These are phyloP conservation scores for Austropuccinia psidii DNA, from an alignment of 1,284 basidiomycete species.

Conservation along the genomic window DNA sequence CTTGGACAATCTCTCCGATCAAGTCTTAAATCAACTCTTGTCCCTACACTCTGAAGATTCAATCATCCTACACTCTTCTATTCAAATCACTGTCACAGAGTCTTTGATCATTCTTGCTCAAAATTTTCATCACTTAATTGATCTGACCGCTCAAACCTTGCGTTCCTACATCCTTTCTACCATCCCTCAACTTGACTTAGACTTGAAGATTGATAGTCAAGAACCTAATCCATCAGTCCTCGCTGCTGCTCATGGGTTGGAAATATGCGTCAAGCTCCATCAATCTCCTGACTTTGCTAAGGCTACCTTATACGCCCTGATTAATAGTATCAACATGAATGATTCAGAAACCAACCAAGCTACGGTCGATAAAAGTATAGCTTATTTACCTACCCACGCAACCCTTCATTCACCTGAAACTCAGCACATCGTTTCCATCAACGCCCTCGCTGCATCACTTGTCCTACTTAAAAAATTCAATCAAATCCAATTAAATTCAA, in stretches of 20 bases:
- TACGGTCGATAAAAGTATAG: neutral
- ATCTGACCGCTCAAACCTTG: conserved; percentile 8
- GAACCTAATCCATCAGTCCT: conserved; percentile 1
- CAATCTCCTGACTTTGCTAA: conserved; percentile 24
- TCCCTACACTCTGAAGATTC: conserved; percentile 24
- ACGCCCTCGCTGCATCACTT: conserved; percentile 12
- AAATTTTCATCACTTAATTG: conserved; percentile 26
- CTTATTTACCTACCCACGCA: neutral
- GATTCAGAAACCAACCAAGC: neutral
- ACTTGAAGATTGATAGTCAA: neutral
- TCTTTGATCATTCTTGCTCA: conserved; percentile 26
- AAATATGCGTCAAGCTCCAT: conserved; percentile 18
- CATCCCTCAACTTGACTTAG: conserved; percentile 7
- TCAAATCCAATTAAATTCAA: conserved; percentile 24
- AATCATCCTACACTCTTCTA: conserved; percentile 13
- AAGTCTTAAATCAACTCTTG: conserved; percentile 17
- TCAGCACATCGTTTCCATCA: conserved; percentile 24
- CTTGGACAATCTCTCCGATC: conserved; percentile 12
- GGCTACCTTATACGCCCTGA: conserved; percentile 13
- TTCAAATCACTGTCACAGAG: conserved; percentile 26
- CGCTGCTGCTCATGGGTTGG: conserved; percentile 29
- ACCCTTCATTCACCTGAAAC: conserved; percentile 14
- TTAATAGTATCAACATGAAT: conserved; percentile 24
- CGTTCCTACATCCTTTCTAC: conserved; percentile 19
- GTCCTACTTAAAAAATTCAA: conserved; percentile 18